These are phyloP conservation scores for Lipomyces kockii DNA, from an alignment of 805 yeast species.

Conservation along the genomic window DNA sequence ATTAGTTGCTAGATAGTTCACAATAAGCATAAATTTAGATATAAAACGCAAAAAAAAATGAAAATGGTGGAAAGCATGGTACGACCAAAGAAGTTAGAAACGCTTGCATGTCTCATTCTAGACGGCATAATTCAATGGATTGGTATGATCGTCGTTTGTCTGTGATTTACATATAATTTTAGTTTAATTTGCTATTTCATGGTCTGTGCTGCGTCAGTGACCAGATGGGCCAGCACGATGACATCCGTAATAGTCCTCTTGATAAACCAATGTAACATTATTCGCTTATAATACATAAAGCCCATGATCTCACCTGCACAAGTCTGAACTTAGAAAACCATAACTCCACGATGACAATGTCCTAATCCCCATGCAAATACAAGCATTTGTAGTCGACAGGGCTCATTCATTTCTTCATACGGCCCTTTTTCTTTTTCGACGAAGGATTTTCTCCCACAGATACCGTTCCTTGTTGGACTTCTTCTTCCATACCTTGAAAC, in stretches of 20 bases:
- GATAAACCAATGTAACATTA: not conserved
- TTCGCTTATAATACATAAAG: not conserved
- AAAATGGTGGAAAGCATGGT: not conserved
- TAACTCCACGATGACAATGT: not conserved
- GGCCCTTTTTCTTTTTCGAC: conserved; percentile 27
- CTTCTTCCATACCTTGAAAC: conserved; percentile 71
- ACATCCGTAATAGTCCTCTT: not conserved
- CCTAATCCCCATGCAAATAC: not conserved
- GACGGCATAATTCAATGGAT: not conserved
- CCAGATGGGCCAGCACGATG: not conserved
- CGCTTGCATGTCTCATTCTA: not conserved
- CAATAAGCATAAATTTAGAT: not conserved
- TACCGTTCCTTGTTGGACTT: conserved; percentile 71
- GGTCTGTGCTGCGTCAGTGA: not conserved
- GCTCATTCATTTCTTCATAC: not conserved
- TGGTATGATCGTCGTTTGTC: not conserved
- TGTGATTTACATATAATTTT: not conserved
- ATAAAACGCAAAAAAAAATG: not conserved
- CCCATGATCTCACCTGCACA: not conserved
- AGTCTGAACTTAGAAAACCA: not conserved
- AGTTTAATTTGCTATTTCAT: not conserved
- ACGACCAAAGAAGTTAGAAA: not conserved
- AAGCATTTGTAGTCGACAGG: not conserved
- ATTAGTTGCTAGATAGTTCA: conserved; percentile 37
- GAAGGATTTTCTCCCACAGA: conserved; percentile 46